Conservation (phyloP, 345 rosid species). For the Tarenaya hassleriana region DNA sequence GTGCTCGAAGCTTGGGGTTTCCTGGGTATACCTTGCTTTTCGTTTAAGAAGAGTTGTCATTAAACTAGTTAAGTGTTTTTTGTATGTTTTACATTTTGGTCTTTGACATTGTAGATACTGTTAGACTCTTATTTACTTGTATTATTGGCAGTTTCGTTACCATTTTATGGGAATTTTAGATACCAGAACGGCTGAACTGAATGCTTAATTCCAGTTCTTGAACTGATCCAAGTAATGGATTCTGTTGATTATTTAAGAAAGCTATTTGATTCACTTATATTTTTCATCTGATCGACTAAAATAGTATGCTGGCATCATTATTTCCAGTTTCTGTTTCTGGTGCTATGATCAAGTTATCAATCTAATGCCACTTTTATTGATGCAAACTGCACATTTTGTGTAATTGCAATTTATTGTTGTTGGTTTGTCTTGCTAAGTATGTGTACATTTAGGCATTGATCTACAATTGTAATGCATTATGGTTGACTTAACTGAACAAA, state of each 20-base stretch:
- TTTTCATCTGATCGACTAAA: no score
- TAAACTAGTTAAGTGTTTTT: neutral
- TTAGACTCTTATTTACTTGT: no score
- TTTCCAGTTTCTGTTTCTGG: neutral
- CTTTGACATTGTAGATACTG: neutral
- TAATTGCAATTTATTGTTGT: conserved; percentile 3
- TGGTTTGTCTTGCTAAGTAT: no score
- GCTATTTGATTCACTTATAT: neutral
- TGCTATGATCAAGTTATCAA: neutral
- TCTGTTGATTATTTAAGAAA: neutral
- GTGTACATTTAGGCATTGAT: no score
- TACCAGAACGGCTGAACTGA: conserved; percentile 4
- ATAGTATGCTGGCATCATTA: no score
- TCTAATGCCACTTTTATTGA: conserved; percentile 5
- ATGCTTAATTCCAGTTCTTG: conserved; percentile 9
- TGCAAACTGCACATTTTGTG: neutral
- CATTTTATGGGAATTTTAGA: neutral
- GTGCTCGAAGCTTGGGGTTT: no score
- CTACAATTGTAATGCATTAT: no score
- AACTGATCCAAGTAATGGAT: conserved; percentile 1
- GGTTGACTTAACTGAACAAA: neutral
- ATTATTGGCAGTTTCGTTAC: no score
- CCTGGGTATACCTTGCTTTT: conserved; percentile 8
- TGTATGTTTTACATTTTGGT: neutral
- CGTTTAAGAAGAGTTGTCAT: no score